phyloP scores from a whole-genome alignment of 176 grass and related monocot genomes.

The Aegilops tauschii region DNA sequence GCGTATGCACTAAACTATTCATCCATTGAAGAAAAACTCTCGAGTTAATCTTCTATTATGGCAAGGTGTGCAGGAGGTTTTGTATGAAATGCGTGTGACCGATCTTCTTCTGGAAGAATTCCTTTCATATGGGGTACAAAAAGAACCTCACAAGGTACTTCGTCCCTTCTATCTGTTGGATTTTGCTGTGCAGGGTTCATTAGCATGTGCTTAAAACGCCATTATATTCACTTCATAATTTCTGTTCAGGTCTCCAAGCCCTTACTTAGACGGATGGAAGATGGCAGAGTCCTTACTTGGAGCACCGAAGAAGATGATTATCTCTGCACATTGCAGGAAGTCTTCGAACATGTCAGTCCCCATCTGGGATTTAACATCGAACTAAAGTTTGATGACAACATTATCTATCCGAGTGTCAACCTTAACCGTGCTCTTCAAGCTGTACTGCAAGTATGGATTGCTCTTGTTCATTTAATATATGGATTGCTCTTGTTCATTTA shows the following conservation, averaged over 20 bases:
- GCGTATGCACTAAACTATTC: not conserved
- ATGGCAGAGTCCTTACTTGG: conserved; percentile 68
- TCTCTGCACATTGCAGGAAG: conserved; percentile 82
- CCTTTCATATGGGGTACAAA: conserved; percentile 77
- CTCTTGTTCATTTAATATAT: conserved; percentile 19
- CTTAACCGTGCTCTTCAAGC: conserved; percentile 49
- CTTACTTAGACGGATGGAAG: conserved; percentile 60
- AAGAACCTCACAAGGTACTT: conserved; percentile 46
- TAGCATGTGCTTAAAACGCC: not conserved
- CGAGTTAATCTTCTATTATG: conserved; percentile 6
- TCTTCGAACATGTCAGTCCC: conserved; percentile 59
- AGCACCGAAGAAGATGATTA: conserved; percentile 62
- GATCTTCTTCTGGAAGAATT: conserved; percentile 79
- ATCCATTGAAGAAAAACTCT: not conserved
- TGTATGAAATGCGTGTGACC: conserved; percentile 58
- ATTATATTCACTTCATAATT: not conserved
- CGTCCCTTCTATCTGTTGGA: not conserved
- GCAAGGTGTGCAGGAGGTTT: conserved; percentile 40
- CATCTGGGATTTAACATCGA: conserved; percentile 88
- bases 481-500: not conserved
- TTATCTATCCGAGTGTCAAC: conserved; percentile 52
- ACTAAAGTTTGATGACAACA: conserved; percentile 77
- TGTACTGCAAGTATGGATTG: conserved; percentile 51
- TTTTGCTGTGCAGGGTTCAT: not conserved
- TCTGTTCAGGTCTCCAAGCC: conserved; percentile 59